Evolutionary conservation across 352 stramenopile species (phyloP), one percentile per base, ranked within the genome.

Genomic region (Globisporangium barbulae): DNA sequence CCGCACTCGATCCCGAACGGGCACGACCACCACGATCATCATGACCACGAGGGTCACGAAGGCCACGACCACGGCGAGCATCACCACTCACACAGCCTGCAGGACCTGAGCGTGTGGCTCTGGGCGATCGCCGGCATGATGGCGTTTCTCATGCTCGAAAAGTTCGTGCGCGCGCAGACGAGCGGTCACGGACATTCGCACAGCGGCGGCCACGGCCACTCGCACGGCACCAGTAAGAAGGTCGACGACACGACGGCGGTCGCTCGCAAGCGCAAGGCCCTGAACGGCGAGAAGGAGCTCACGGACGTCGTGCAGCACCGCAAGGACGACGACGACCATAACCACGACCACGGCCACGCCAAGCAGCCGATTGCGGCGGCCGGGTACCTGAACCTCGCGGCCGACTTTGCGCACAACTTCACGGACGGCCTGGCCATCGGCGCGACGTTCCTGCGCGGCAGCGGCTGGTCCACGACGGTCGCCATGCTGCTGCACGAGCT

Each of bases 381-480:
- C n/a, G 91, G 87, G 1, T 97, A 94, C 65, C 67, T 98, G 7
- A 98, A 97, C 65, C 78, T 98, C 42, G 88, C 82, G 3, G 90
- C 88, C n/a, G 91, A 98, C 65, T 90, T 94, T 44, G 78, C 92
- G 56, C 91, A 98, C 70, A 98, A 97, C 71, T 98, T 98, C 63
- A 98, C 93, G 9, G 93, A 98, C 69, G 93, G 93, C 2, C 77
- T 98, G 41, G 91, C 91, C 4, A 97, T 98, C 73, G 93, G 93
- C 45, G 90, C 91, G 22, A 96, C 89, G 19, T 97, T 97, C 78
- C 62, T 87, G 53, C 78, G 75, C 21, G 83, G 74, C 50, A 95
- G 68, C 67, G 89, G 74, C 52, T 94, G 75, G 88, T 86, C 83
- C 59, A 97, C 90, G 33, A 94, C 89, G 21, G 50, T 97, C 37